Evolutionary conservation across 1,284 basidiomycete species (phyloP).

Genomic region (Lentinus polychrous): DNA sequence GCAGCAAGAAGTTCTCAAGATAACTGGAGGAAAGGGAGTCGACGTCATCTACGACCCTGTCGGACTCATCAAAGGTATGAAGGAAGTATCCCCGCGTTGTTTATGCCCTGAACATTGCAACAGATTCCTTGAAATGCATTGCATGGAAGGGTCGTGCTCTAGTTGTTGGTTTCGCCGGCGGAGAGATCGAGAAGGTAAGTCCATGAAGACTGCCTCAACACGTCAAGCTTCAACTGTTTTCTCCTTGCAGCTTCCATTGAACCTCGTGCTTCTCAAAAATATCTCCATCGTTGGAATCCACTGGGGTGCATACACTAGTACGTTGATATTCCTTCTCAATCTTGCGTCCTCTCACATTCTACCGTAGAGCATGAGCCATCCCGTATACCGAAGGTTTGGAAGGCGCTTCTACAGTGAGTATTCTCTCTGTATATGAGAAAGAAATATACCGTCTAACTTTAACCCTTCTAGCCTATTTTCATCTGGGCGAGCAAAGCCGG

Average conservation of each 20-base stretch:
- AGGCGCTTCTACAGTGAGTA: constrained; percentile 60
- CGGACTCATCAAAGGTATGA: constrained; percentile 63
- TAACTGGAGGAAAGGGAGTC: constrained; percentile 79
- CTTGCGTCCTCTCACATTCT: constrained; percentile 2
- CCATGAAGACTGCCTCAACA: too few relatives aligned
- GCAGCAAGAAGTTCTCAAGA: constrained; percentile 68
- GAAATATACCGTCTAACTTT: background rate
- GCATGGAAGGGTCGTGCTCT: constrained; percentile 91
- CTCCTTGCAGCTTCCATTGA: constrained; percentile 81
- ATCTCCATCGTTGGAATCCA: constrained; percentile 76
- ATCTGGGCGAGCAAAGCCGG: constrained; percentile 61
- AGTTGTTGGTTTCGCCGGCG: constrained; percentile 89
- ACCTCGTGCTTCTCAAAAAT: constrained; percentile 86
- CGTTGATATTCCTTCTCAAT: constrained; percentile 20
- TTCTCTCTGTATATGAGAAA: background rate
- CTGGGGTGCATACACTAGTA: constrained; percentile 79
- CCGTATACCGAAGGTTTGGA: constrained; percentile 67
- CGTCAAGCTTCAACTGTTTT: too few relatives aligned
- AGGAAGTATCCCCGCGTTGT: background rate
- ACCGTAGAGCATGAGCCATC: constrained; percentile 59
- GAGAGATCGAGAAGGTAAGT: constrained; percentile 80
- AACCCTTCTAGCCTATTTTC: constrained; percentile 49
- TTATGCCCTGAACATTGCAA: constrained; percentile 8
- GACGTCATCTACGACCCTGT: constrained; percentile 91
- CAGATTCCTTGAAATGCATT: constrained; percentile 83